A percentile compares a stretch with the other conserved stretches of the same genome.
phyloP scores from a whole-genome alignment of 192 early-diverging fungal genomes.

The Piromyces finnis region DNA sequence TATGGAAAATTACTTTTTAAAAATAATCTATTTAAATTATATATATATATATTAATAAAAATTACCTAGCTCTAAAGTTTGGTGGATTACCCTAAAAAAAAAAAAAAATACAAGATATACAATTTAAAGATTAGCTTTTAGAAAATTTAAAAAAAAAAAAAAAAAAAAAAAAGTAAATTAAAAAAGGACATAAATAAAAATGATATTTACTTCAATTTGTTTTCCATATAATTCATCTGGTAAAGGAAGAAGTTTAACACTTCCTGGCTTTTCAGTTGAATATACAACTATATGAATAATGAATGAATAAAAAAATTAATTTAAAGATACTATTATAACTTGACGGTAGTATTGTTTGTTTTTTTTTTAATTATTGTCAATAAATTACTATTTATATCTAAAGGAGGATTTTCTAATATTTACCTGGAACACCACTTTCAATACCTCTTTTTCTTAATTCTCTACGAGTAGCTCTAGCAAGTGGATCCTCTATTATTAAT shows the following conservation, averaged over 20 bases:
- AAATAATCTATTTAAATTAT: not conserved
- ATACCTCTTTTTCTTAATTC: slow-evolving; percentile 52
- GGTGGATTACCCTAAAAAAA: slow-evolving; percentile 48
- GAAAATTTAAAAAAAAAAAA: too few species aligned
- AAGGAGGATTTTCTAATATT: too few species aligned
- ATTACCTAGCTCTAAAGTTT: slow-evolving; percentile 66
- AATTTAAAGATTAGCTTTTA: too few species aligned
- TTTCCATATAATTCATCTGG: slow-evolving; percentile 50
- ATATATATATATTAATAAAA: too few species aligned
- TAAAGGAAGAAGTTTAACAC: slow-evolving; percentile 73
- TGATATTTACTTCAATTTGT: not conserved
- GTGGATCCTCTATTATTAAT: slow-evolving; percentile 59
- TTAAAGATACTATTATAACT: too few species aligned
- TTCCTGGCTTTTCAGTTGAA: slow-evolving; percentile 85
- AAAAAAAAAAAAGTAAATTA: too few species aligned
- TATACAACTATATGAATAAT: slow-evolving; percentile 53
- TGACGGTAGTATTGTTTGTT: too few species aligned
- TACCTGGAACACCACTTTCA: slow-evolving; percentile 39
- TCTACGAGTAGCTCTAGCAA: slow-evolving; percentile 69
- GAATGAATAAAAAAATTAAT: too few species aligned
- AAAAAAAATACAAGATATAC: too few species aligned
- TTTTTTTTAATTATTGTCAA: too few species aligned
- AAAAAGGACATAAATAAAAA: too few species aligned
- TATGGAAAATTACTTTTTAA: not conserved
- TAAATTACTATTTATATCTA: too few species aligned